Evolutionary conservation across 23 red algal species (phyloP), one percentile per base, ranked within the genome.

Genomic region (Gracilaria caudata): DNA sequence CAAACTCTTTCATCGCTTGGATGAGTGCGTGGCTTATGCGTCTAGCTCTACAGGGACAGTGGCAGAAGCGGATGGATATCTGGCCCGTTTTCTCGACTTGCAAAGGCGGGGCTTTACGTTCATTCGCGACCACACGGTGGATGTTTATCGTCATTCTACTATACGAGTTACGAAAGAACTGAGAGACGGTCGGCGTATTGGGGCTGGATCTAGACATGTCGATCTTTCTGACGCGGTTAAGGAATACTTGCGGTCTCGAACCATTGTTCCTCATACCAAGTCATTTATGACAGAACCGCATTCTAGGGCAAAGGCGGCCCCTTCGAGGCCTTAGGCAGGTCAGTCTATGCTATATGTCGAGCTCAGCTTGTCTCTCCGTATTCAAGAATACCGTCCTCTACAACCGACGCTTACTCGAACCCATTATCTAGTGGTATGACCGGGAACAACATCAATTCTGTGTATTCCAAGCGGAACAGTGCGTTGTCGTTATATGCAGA

Each of bases 11-110:
- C 88, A 91, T 75, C 86, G 93, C 39, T 16, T 95, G 10, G 93
- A 95, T 64, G 93, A 95, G 55, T 95, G 93, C 86, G 84, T 95
- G 17, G 93, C 93, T 40, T 95, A 95, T 65, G 93, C 93, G 10
- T 86, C 70, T 11, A 86, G 70, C 36, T 90, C 73, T 24, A 81
- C 84, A 16, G 93, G 93, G 25, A 68, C 93, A 8, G 93, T 95
- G 26, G 93, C 82, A 32, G 93, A 95, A 73, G 93, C 93, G 24
- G 93, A 95, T 64, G 93, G 93, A 21, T 95, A 95, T 51, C 63
- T 95, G 19, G 86, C 93, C 44, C 84, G 93, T 13, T 95, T 95
- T 71, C 83, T 95, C 37, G 93, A 88, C 23, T 76, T 95, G 64
- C 93, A 95, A 54, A 47, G 93, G 20, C 78, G 87, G 14, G 84